Evolutionary conservation across 768 basidiomycete species (phyloP).

Genomic region (Kwoniella botswanensis): DNA sequence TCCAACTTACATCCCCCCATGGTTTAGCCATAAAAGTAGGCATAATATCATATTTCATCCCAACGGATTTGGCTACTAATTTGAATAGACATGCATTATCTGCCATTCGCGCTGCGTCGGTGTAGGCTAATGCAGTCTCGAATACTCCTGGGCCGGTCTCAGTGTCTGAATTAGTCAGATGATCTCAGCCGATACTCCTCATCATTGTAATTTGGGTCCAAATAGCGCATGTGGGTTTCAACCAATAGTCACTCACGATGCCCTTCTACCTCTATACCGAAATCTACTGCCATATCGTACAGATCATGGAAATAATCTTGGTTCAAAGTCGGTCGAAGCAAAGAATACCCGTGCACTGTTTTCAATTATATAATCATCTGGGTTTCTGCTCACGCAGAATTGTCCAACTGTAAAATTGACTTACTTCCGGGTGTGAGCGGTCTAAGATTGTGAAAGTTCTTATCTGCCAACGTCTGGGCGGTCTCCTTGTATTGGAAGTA

Average conservation of each 20-base stretch:
- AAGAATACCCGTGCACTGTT: constrained; percentile 94
- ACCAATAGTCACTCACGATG: constrained; percentile 68
- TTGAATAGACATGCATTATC: constrained; percentile 83
- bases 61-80: constrained; percentile 85
- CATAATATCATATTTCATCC: constrained; percentile 82
- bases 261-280: constrained; percentile 81
- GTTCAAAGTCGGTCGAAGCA: constrained; percentile 88
- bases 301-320: constrained; percentile 85
- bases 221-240: no score
- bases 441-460: constrained; percentile 73
- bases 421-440: constrained; percentile 91
- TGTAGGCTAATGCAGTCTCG: constrained; percentile 58
- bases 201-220: not conserved
- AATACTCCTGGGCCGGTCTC: constrained; percentile 60
- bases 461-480: constrained; percentile 72
- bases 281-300: constrained; percentile 70
- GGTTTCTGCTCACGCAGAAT: not conserved
- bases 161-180: constrained; percentile 44
- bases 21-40: constrained; percentile 99
- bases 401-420: constrained; percentile 52
- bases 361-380: not conserved
- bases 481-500: constrained; percentile 68
- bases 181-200: not conserved
- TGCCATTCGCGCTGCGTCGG: constrained; percentile 55
- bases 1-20: constrained; percentile 78